Conservation (phyloP, 345 rosid species). For the Euphorbia lathyris region DNA sequence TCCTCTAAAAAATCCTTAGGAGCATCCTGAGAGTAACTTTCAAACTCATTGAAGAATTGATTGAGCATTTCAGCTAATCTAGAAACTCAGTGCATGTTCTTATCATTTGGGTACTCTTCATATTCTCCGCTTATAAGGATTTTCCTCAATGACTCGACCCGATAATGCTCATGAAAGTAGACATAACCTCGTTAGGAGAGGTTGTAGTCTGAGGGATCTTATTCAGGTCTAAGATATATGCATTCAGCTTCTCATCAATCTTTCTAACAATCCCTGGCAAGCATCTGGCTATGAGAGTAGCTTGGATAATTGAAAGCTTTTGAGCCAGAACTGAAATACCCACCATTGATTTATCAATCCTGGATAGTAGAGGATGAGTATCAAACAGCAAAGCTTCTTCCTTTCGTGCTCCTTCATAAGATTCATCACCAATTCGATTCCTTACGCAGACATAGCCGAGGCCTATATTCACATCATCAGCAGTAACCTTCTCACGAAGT, state of each 20-base stretch:
- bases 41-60: conserved; percentile 13
- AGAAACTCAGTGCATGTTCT: conserved; percentile 28
- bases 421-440: conserved; percentile 38
- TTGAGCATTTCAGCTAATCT: conserved; percentile 31
- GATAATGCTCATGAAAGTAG: conserved; percentile 40
- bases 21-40: background rate
- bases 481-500: conserved; percentile 37
- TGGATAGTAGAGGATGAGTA: conserved; percentile 22
- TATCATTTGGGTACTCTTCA: conserved; percentile 38
- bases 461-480: conserved; percentile 51
- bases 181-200: conserved; percentile 32
- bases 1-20: conserved; percentile 18
- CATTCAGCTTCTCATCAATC: conserved; percentile 31
- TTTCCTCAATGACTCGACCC: conserved; percentile 41
- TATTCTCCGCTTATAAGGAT: conserved; percentile 43
- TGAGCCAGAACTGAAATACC: conserved; percentile 42
- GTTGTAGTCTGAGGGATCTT: conserved; percentile 29
- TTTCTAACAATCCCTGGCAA: conserved; percentile 32
- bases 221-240: conserved; percentile 9
- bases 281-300: conserved; percentile 24
- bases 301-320: conserved; percentile 38
- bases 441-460: conserved; percentile 51
- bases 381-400: conserved; percentile 30
- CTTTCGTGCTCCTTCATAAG: conserved; percentile 30
- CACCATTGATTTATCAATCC: conserved; percentile 35